A percentile compares a stretch with the other conserved stretches of the same genome.
These are phyloP conservation scores for Ophiostoma tasmaniense DNA, from an alignment of 2,329 filamentous ascomycete genomes.

Conservation along the genomic window DNA sequence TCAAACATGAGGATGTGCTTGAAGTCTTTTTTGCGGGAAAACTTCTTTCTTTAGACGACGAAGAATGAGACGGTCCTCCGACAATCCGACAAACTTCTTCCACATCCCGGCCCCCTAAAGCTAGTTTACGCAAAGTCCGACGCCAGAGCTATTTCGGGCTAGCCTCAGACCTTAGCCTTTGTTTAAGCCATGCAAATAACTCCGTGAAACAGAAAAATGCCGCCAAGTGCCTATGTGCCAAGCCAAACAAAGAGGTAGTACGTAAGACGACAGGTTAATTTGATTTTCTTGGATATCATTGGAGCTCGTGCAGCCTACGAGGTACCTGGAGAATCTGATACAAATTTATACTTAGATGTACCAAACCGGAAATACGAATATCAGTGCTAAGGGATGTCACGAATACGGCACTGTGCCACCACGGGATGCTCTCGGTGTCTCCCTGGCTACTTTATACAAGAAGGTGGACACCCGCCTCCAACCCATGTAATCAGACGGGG, in stretches of 20 bases:
- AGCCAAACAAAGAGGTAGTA: neutral
- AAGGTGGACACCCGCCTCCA: neutral
- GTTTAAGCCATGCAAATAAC: neutral
- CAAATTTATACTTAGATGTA: too few species aligned
- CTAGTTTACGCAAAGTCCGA: neutral
- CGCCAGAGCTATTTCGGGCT: neutral
- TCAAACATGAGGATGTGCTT: neutral
- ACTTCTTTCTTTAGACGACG: neutral
- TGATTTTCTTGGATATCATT: neutral
- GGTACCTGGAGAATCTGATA: neutral
- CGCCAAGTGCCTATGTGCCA: neutral
- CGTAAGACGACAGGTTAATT: neutral
- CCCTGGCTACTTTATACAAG: neutral
- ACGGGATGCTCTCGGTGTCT: neutral
- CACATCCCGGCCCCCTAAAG: neutral
- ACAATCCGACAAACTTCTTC: neutral
- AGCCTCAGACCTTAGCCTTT: neutral
- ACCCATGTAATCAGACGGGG: neutral
- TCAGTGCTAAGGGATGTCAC: neutral
- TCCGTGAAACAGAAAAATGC: neutral
- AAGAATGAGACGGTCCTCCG: neutral
- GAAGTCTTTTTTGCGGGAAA: neutral
- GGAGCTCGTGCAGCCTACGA: neutral
- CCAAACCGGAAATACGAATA: neutral
- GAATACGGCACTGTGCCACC: neutral